Evolutionary conservation across 768 basidiomycete genomes (phyloP).

Genomic region (Melanogaster broomeanus): DNA sequence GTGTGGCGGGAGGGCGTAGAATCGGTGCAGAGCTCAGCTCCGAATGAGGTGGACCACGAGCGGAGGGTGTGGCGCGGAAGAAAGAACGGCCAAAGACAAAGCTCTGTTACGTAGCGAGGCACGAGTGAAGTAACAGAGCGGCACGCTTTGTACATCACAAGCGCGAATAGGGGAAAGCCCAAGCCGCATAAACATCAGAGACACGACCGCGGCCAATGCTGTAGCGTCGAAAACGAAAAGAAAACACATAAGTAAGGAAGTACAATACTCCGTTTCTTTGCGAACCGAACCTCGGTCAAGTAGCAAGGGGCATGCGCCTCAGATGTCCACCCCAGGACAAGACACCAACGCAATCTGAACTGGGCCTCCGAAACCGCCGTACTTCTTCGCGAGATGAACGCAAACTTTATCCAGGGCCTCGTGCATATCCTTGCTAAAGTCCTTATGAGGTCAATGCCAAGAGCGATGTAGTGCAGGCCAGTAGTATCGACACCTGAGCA

Average conservation of each 20-base stretch:
- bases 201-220: conserved; percentile 67
- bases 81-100: conserved; percentile 59
- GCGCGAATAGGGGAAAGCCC: conserved; percentile 77
- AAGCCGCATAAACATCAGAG: conserved; percentile 71
- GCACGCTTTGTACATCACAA: conserved; percentile 61
- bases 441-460: conserved; percentile 60
- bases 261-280: conserved; percentile 53
- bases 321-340: conserved; percentile 73
- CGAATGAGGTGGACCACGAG: too few species aligned
- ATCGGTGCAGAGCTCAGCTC: too few species aligned
- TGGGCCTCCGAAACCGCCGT: conserved; percentile 58
- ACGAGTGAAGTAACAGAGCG: conserved; percentile 79
- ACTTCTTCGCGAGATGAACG: conserved; percentile 47
- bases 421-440: conserved; percentile 58
- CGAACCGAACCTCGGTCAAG: neutral
- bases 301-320: conserved; percentile 54
- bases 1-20: too few species aligned
- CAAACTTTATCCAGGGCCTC: conserved; percentile 58
- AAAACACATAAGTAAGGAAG: too few species aligned
- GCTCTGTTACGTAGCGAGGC: conserved; percentile 62
- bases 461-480: conserved; percentile 69
- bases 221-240: conserved; percentile 5
- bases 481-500: conserved; percentile 60
- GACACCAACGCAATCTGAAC: conserved; percentile 47
- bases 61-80: conserved; percentile 45